phyloP scores from a whole-genome alignment of 164 flowering plant genomes.

The Berberis vulgaris region DNA sequence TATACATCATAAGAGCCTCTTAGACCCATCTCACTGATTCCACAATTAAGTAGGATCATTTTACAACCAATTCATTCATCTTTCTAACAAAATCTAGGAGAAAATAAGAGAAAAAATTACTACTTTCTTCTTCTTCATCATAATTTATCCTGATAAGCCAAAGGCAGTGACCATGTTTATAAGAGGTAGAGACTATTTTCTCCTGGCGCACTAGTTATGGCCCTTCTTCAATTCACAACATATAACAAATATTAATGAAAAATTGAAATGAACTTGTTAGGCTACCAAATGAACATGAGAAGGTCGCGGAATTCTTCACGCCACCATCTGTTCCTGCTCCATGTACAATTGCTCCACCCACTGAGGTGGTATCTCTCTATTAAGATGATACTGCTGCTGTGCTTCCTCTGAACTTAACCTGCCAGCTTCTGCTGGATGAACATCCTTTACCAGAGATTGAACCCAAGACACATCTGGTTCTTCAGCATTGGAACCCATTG shows the following conservation, averaged over 20 bases:
- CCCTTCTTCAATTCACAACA: not conserved
- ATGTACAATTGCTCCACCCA: constrained; percentile 82
- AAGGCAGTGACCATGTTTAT: not conserved
- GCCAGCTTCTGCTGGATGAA: constrained; percentile 23
- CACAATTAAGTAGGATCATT: too few species aligned
- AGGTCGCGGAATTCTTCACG: constrained; percentile 25
- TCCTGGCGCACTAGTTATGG: not conserved
- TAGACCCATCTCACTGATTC: too few species aligned
- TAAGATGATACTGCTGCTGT: constrained; percentile 15
- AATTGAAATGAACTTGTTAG: constrained; percentile 20
- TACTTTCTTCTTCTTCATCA: not conserved
- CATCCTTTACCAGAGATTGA: constrained; percentile 72
- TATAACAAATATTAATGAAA: constrained; percentile 17
- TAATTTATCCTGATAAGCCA: not conserved
- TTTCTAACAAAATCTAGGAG: not conserved
- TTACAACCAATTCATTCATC: too few species aligned
- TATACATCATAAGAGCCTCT: too few species aligned
- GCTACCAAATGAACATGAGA: not conserved
- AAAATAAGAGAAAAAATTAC: not conserved
- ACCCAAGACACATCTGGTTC: constrained; percentile 96
- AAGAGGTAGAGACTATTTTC: not conserved
- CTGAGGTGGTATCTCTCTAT: constrained; percentile 33
- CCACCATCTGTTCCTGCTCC: constrained; percentile 93
- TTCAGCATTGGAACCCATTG: constrained; percentile 11
- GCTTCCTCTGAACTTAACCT: constrained; percentile 18